Conservation (phyloP, 306 rosid species). For the Acacia melanoxylon region DNA sequence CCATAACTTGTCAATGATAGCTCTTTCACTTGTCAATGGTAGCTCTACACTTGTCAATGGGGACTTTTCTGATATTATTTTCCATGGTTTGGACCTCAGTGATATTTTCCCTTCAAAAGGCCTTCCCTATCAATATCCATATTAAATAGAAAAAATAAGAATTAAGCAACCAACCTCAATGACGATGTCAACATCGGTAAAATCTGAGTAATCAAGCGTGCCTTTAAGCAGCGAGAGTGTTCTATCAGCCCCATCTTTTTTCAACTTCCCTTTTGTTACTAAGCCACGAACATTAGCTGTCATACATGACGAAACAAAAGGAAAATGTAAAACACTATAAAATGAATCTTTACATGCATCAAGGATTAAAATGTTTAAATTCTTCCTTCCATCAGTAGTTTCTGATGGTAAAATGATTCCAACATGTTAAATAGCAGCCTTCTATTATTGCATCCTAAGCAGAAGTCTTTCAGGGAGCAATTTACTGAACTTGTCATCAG, state of each 20-base stretch:
- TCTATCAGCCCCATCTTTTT: constrained; percentile 65
- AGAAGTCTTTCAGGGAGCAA: not conserved
- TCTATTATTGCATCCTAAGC: not conserved
- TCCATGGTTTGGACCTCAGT: no score
- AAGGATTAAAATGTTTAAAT: constrained; percentile 23
- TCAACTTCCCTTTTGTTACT: constrained; percentile 66
- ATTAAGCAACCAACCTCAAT: constrained; percentile 69
- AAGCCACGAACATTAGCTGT: constrained; percentile 73
- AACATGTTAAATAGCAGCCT: not conserved
- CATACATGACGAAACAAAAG: constrained; percentile 35
- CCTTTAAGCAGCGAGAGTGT: constrained; percentile 78
- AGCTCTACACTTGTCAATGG: no score
- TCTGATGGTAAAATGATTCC: not conserved
- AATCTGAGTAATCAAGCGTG: constrained; percentile 76
- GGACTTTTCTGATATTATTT: no score
- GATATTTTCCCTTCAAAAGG: not conserved
- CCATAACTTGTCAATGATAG: no score
- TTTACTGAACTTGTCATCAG: not conserved
- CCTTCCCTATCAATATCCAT: not conserved
- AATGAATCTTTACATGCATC: constrained; percentile 1
- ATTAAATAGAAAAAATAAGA: not conserved
- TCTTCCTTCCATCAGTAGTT: not conserved
- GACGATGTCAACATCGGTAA: constrained; percentile 86
- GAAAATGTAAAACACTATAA: not conserved
- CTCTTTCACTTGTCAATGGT: no score